phyloP scores from a whole-genome alignment of 2,329 filamentous ascomycete genomes.

The Onygenales sp. region DNA sequence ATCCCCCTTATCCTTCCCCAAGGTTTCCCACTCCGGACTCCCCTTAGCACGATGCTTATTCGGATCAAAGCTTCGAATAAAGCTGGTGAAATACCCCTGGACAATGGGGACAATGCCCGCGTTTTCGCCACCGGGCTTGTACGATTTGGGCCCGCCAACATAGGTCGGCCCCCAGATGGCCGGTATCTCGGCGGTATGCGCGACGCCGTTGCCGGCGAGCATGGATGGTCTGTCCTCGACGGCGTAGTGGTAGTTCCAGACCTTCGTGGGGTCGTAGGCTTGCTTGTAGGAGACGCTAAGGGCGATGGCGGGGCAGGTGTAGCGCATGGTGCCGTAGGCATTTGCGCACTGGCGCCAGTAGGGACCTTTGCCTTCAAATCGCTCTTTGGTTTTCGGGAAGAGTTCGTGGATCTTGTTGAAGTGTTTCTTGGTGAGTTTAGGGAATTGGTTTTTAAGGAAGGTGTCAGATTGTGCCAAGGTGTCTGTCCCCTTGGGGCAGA shows the following conservation, averaged over 20 bases:
- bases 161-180: conserved; percentile 59
- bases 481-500: conserved; percentile 43
- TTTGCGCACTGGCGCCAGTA: conserved; percentile 52
- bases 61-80: conserved; percentile 57
- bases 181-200: conserved; percentile 56
- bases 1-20: conserved; percentile 25
- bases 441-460: conserved; percentile 52
- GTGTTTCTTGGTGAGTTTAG: conserved; percentile 42
- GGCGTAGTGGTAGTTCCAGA: conserved; percentile 62
- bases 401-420: conserved; percentile 43
- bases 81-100: conserved; percentile 66
- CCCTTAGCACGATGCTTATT: conserved; percentile 44
- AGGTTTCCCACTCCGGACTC: conserved; percentile 43
- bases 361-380: conserved; percentile 34
- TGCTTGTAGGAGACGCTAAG: conserved; percentile 36
- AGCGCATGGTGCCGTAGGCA: conserved; percentile 56
- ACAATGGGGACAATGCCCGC: conserved; percentile 49
- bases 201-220: conserved; percentile 50
- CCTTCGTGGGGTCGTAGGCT: conserved; percentile 20
- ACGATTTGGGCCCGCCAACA: conserved; percentile 46
- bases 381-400: conserved; percentile 44
- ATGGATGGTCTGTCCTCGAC: conserved; percentile 51
- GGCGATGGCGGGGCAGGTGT: conserved; percentile 54
- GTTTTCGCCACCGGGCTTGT: conserved; percentile 42
- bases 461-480: conserved; percentile 41